A percentile compares a stretch with the other conserved stretches of the same genome.
Conservation (phyloP, 371 early-diverging fungal species). For the Circinella umbellata region DNA sequence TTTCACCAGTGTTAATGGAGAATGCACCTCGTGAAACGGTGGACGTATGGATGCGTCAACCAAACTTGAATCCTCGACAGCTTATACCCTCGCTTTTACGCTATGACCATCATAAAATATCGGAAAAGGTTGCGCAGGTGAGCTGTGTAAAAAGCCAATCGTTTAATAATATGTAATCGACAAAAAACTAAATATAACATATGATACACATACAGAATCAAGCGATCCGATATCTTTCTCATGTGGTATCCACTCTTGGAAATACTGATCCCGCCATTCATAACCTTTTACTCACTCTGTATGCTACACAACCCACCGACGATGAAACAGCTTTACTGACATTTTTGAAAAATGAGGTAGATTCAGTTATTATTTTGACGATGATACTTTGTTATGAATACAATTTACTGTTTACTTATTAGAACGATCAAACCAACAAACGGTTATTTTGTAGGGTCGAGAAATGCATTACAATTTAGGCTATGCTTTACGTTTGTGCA, state of each 20-base stretch:
- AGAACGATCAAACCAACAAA: too few species aligned
- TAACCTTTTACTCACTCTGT: conserved; percentile 87
- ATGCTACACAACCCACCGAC: conserved; percentile 72
- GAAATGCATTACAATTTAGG: conserved; percentile 81
- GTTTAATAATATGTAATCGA: too few species aligned
- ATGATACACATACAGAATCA: conserved; percentile 62
- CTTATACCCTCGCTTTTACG: conserved; percentile 91
- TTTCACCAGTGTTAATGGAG: conserved; percentile 82
- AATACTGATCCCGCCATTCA: conserved; percentile 89
- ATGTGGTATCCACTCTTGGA: conserved; percentile 75
- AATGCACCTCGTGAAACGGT: conserved; percentile 82
- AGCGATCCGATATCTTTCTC: conserved; percentile 86
- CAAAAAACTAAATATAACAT: too few species aligned
- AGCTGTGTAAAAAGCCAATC: neutral
- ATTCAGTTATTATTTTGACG: neutral
- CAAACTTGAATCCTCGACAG: conserved; percentile 77
- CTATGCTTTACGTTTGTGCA: conserved; percentile 87
- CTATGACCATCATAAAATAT: conserved; percentile 59
- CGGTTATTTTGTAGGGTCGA: conserved; percentile 46
- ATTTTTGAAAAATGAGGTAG: conserved; percentile 75
- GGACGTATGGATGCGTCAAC: conserved; percentile 82
- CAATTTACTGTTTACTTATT: too few species aligned
- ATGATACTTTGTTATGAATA: neutral
- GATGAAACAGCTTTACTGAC: conserved; percentile 68
- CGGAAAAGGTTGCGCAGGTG: conserved; percentile 30